Base-by-base conservation (phyloP, 352 stramenopile genomes). In the Phytophthora fragariae region DNA sequence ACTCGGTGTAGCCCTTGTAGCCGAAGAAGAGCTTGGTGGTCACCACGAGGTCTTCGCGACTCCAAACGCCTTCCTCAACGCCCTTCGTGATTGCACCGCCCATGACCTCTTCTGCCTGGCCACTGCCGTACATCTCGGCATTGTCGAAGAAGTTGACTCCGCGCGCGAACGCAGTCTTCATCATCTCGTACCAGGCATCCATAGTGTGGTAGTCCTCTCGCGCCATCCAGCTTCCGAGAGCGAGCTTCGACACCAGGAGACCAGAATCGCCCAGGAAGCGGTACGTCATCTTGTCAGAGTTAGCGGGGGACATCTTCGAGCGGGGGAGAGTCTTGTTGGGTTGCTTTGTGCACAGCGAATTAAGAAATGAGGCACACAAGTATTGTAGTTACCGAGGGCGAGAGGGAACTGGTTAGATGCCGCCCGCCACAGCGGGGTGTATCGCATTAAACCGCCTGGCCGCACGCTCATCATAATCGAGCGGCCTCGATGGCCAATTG, bases 51-150 rank as follows among this genome's bases (percentile, higher is more conserved):
- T 62, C 59, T 17, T 84, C 79, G 15, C 77, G 70, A 2, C 57
- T 67, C 57, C 58, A 78, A 11, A 70, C 17, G 24, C 62, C 72
- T n/a, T 70, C 64, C 11, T 52, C 56, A 15, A 84, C 62, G 2
- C 70, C 75, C 62, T 82, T 79, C 8, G 60, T 63, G 19, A 87
- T 62, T 4, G 81, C 63, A 21, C 52, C 37, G 2, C 81, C 78
- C 62, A 83, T 65, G 57, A 57, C 59, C 49, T 49, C 50, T 47
- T 71, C 64, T 0, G 55, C 39, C 52, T 69, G 7, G 39, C 46
- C 12, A 74, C 61, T 10, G 57, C 39, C 24, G 58, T 77, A 44
- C 62, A 74, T 11, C 24, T 66, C 61, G 11, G 55, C 53, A 21
- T 60, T 54, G 41, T 59, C 62, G 14, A 50, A 50, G 44, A 50